Conservation (phyloP, 2,329 filamentous ascomycete genomes). For the Blumeriella jaapii region DNA sequence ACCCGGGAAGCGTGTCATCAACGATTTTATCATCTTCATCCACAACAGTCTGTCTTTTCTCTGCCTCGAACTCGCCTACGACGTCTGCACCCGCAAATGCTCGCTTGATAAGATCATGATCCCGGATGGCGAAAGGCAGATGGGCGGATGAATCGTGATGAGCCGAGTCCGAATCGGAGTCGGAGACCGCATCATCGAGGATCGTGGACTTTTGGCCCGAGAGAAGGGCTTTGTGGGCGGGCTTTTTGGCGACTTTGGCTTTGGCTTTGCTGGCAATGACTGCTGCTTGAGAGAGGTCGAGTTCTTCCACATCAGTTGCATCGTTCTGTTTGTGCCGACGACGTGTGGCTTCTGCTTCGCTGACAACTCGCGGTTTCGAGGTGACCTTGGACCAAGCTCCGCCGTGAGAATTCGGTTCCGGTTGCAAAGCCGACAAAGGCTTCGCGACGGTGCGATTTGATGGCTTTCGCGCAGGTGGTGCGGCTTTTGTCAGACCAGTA, state of each 20-base stretch:
- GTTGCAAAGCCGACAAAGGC: slow-evolving; percentile 6
- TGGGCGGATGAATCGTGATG: slow-evolving; percentile 35
- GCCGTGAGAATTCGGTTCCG: slow-evolving; percentile 15
- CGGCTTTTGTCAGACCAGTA: slow-evolving; percentile 6
- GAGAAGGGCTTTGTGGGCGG: background rate
- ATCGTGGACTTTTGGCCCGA: slow-evolving; percentile 16
- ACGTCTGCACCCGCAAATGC: slow-evolving; percentile 87
- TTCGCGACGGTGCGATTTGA: slow-evolving; percentile 7
- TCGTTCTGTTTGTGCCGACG: slow-evolving; percentile 26
- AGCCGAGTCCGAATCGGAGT: slow-evolving; percentile 22
- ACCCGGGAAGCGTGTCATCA: slow-evolving; percentile 81
- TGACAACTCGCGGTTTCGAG: slow-evolving; percentile 14
- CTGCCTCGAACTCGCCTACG: slow-evolving; percentile 63
- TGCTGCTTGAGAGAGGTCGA: slow-evolving; percentile 25
- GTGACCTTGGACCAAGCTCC: slow-evolving; percentile 27
- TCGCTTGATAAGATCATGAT: slow-evolving; percentile 60
- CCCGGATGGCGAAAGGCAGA: slow-evolving; percentile 45
- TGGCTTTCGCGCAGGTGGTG: slow-evolving; percentile 6
- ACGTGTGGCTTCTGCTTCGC: slow-evolving; percentile 22
- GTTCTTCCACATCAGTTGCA: slow-evolving; percentile 24
- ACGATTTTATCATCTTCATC: slow-evolving; percentile 76
- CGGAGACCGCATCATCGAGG: slow-evolving; percentile 6
- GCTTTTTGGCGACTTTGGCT: slow-evolving; percentile 8
- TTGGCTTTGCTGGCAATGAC: slow-evolving; percentile 23
- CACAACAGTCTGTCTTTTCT: slow-evolving; percentile 60